Base-by-base conservation (phyloP, 1,284 basidiomycete genomes). In the Peniophora sp. region DNA sequence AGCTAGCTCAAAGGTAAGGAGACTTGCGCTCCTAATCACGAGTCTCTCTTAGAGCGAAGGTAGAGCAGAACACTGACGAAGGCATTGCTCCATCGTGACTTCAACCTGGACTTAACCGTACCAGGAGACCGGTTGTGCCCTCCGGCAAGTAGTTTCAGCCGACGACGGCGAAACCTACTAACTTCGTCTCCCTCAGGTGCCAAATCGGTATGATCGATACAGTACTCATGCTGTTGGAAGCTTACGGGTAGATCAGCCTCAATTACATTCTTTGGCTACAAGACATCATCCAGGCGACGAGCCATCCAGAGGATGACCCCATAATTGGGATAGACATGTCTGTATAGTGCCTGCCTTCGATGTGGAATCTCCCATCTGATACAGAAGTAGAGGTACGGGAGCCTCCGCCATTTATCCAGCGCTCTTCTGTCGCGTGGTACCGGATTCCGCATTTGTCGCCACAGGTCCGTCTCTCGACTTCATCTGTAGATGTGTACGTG, bases 361-460 rank as follows among this genome's bases (percentile, higher is more conserved):
- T 50, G 24, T 18, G 8, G 46, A n/a, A 5, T n/a, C 24, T 49
- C 32, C 9, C 27, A 32, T 43, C 48, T 56, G 53, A 35, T 49
- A 20, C 15, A 36, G n/a, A 17, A 24, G 10, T 56, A 95, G 93
- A 39, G 95, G 95, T 15, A 96, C 92, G 8, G 95, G 95, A 0
- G 85, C 93, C 8, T 88, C 90, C 0, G 89, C 83, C 0, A 93
- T 98, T 55, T 98, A 97, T 58, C 85, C 94, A 0, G 70, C 97
- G 0, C 74, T 98, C 0, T 78, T 79, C 0, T 86, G 84, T 60
- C 72, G 68, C 2, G 63, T 81, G 20, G 70, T 83, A 35, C 63
- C 73, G 1, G 62, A 60, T 1, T 88, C 86, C 74, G 57, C 58
- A 1, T 81, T 94, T 48, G 57, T 80, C 18, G 91, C 77, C 0